Evolutionary conservation across 192 early-diverging fungal genomes (phyloP).

Genomic region (Umbelopsis sp.): DNA sequence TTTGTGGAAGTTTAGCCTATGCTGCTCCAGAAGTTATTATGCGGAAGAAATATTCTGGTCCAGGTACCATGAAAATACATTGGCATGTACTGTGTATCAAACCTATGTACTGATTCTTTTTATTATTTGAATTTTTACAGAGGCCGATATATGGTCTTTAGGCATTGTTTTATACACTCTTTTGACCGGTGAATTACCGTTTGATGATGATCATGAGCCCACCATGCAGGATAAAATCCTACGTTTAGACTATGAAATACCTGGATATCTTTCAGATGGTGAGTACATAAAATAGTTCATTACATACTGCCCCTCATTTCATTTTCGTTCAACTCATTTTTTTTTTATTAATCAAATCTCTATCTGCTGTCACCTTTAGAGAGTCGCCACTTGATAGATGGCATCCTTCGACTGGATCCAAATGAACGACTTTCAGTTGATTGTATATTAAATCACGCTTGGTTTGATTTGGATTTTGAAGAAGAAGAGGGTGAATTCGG

Average conservation of each 20-base stretch:
- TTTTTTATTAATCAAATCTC: not conserved
- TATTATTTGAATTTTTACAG: slow-evolving; percentile 40
- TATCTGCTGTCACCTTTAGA: slow-evolving; percentile 34
- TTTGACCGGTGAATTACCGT: slow-evolving; percentile 79
- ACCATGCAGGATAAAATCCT: slow-evolving; percentile 71
- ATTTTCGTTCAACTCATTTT: not conserved
- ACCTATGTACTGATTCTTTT: slow-evolving; percentile 38
- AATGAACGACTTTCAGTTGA: slow-evolving; percentile 60
- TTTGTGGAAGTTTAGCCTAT: slow-evolving; percentile 71
- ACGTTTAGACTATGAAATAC: slow-evolving; percentile 73
- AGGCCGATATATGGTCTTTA: slow-evolving; percentile 93
- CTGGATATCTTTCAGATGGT: slow-evolving; percentile 61
- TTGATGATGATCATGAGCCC: slow-evolving; percentile 79
- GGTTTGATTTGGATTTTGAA: slow-evolving; percentile 44
- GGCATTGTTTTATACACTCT: slow-evolving; percentile 91
- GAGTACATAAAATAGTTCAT: slow-evolving; percentile 11
- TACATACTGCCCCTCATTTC: not conserved
- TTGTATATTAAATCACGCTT: slow-evolving; percentile 69
- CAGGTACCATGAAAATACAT: too few relatives aligned
- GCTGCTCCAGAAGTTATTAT: slow-evolving; percentile 82
- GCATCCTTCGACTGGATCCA: slow-evolving; percentile 71
- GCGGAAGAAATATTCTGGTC: slow-evolving; percentile 77
- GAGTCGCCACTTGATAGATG: slow-evolving; percentile 60
- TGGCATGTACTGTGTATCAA: not conserved
- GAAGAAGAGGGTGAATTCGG: slow-evolving; percentile 34